Evolutionary conservation across 192 early-diverging fungal genomes (phyloP), one percentile per base, ranked within the genome.

Genomic region (Lunasporangiospora selenospora): DNA sequence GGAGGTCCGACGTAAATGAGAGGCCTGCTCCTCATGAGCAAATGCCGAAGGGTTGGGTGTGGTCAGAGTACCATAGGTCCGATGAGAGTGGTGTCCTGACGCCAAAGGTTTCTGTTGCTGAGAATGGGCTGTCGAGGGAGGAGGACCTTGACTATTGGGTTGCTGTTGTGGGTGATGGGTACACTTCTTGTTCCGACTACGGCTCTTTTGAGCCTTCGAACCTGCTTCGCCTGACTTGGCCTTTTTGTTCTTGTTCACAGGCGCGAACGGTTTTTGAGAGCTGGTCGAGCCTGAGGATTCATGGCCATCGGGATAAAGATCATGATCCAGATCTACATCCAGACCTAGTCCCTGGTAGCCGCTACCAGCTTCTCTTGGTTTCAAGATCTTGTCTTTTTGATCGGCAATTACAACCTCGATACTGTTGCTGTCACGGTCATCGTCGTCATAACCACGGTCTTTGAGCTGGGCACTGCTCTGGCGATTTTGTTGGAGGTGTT

Each of bases 321-420:
- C 60, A 2, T 34, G 11, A n/a, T 53, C 59, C 46, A 71, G 16
- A 18, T 67, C 56, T 10, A 67, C 26, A 42, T 69, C 57, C 15
- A 49, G 36, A 53, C 29, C 34, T 24, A 19, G 1, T 53, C 51
- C 61, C 27, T 10, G 30, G 18, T 26, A 3, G 21, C 29, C 24
- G 21, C 45, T 47, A 27, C 24, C 15, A 19, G 26, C 30, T 6
- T 56, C 23, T 9, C 18, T 24, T 7, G 36, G 45, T 45, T 43
- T 24, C 33, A 73, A 38, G 37, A 63, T 59, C 55, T 62, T 63
- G 61, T 73, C 69, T 30, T 58, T 73, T 33, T 73, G 69, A 27
- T 73, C 39, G 1, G 23, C 30, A 53, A 73, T 63, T 4, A 73
- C 61, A 19, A 73, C 61, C 41, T 73, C 69, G 6, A 73, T 73